Evolutionary conservation across 805 yeast species (phyloP), one percentile per base, ranked within the genome.

Genomic region (Metahyphopichia silvanorum): DNA sequence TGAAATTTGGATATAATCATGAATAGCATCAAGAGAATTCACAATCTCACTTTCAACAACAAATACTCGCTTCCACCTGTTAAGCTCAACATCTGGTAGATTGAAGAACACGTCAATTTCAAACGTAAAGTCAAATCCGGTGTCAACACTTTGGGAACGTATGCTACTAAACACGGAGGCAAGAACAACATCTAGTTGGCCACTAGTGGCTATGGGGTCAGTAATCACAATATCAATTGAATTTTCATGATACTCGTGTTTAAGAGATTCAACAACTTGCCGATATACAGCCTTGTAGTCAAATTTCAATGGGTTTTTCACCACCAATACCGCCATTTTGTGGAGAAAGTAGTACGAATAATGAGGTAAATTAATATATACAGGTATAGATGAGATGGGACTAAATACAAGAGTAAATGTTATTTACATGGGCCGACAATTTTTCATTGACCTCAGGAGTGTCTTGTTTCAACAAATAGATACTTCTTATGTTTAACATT

Each of bases 31-130:
- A n/a, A n/a, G n/a, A 11, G 9, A 21, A 11, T 21, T 9, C 9
- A 21, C 22, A 9, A 11, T 9, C 22, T 21, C 22, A 11, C 10
- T 21, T 9, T 9, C 22, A 9, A 21, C 9, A 21, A 9, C 10
- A 9, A 9, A 21, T 11, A 21, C 9, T 21, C 11, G 22, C 10
- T 21, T 11, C 22, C 22, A 21, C 11, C 11, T 21, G 11, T 21
- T 9, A 9, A 21, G 11, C 10, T 9, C 11, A 9, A 11, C 9
- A 14, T 26, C 30, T 7, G n/a, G 23, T n/a, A 29, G 26, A 29
- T 61, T 58, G 37, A 58, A 55, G 8, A 57, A 32, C 0, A 65
- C 46, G 29, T 59, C 51, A 31, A 65, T 59, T 12, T 44, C 51
- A 30, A 63, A 55, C 1, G 39, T 35, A 34, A 53, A 52, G 29